These are phyloP conservation scores for Sonneratia caseolaris DNA, from an alignment of 345 rosid species.

Conservation along the genomic window DNA sequence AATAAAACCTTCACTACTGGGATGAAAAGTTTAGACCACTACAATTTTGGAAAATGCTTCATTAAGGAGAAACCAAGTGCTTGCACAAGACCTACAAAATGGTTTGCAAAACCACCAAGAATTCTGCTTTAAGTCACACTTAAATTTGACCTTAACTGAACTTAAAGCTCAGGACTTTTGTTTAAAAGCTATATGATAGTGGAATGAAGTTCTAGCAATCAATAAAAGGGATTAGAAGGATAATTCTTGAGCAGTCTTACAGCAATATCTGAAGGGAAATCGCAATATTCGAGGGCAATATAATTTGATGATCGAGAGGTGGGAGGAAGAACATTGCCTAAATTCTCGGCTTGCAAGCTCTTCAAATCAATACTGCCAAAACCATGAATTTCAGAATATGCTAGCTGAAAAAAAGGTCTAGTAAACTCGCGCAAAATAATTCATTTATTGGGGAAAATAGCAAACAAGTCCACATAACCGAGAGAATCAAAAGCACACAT, in stretches of 20 bases:
- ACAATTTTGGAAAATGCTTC: not conserved
- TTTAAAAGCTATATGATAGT: not conserved
- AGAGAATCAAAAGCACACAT: not conserved
- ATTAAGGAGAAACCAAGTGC: not conserved
- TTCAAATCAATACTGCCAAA: conserved; percentile 96
- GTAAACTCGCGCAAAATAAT: not conserved
- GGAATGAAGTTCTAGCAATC: not conserved
- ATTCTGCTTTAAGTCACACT: not conserved
- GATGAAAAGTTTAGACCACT: not conserved
- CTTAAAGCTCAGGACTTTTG: not conserved
- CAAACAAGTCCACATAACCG: not conserved
- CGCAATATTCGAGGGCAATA: conserved; percentile 62
- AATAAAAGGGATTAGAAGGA: not conserved
- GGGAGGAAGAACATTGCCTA: conserved; percentile 71
- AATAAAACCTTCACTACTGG: not conserved
- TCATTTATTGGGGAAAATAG: not conserved
- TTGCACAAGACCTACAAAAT: not conserved
- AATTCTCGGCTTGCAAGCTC: conserved; percentile 86
- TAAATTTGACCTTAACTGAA: not conserved
- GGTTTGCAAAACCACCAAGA: not conserved
- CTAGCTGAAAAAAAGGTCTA: conserved; percentile 9
- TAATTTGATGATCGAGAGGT: conserved; percentile 86
- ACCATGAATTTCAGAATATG: conserved; percentile 66
- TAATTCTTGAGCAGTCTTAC: conserved; percentile 39
- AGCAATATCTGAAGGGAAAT: conserved; percentile 46